Conservation (phyloP, 2,329 filamentous ascomycete species). For the Sporothrix dimorphospora region DNA sequence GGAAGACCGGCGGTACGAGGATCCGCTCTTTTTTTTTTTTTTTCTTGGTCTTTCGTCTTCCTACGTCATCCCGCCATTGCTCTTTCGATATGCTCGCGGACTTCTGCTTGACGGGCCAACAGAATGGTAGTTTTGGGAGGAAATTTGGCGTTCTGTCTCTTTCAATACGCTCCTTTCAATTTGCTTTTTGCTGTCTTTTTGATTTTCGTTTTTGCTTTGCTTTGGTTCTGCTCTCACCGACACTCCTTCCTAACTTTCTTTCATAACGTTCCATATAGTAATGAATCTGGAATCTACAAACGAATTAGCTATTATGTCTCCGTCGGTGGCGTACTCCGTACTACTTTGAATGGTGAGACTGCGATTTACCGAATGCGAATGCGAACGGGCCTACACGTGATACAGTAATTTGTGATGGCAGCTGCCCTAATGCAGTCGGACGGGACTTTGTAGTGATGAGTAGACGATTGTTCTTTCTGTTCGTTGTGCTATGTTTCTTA, state of each 20-base stretch:
- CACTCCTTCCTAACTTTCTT: constrained; percentile 7
- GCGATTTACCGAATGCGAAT: neutral
- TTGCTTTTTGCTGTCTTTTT: neutral
- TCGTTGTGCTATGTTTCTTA: neutral
- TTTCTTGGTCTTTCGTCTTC: neutral
- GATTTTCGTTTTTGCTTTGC: neutral
- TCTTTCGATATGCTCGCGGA: neutral
- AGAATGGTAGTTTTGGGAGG: neutral
- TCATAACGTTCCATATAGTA: constrained; percentile 6
- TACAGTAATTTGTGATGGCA: neutral
- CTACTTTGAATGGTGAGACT: neutral
- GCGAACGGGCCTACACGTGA: neutral
- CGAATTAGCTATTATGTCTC: neutral
- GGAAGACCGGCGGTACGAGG: neutral
- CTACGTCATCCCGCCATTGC: neutral
- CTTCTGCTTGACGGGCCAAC: neutral
- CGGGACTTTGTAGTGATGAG: neutral
- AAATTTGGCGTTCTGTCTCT: constrained; percentile 2
- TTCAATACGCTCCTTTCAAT: constrained; percentile 3
- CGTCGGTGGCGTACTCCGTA: neutral
- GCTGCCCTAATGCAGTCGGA: too few relatives aligned
- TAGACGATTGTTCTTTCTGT: neutral
- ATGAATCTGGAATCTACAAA: constrained; percentile 14
- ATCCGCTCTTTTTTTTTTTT: neutral
- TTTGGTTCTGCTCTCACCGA: constrained; percentile 4